Conservation (phyloP, 768 basidiomycete species). For the Cyathus striatus region DNA sequence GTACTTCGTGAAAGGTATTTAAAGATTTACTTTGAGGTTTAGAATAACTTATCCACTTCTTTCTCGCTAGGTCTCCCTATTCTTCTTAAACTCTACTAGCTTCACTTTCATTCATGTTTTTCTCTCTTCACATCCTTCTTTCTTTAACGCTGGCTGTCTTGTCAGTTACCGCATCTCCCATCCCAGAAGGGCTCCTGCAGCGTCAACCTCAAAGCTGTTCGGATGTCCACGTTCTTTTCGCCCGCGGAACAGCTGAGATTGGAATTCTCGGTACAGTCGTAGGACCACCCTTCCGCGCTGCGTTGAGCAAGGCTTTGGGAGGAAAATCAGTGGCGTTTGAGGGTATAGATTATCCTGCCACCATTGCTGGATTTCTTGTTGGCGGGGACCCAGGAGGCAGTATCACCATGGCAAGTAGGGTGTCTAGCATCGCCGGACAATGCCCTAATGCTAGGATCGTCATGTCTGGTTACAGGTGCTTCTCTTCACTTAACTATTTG, state of each 20-base stretch:
- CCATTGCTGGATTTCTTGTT: constrained; percentile 4
- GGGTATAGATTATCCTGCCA: not conserved
- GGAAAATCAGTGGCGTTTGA: not conserved
- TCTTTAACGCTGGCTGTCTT: too few relatives aligned
- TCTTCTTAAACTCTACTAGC: too few relatives aligned
- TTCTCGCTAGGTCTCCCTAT: too few relatives aligned
- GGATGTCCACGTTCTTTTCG: not conserved
- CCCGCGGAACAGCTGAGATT: not conserved
- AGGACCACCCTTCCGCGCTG: not conserved
- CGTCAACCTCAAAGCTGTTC: not conserved
- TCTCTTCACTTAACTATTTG: too few relatives aligned
- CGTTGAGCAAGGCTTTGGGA: not conserved
- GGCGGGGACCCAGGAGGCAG: constrained; percentile 10
- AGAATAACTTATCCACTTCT: too few relatives aligned
- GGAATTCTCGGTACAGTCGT: not conserved
- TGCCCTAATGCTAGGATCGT: constrained; percentile 19
- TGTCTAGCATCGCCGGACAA: constrained; percentile 7
- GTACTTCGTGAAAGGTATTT: too few relatives aligned
- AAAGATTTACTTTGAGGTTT: too few relatives aligned
- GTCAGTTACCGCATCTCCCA: too few relatives aligned
- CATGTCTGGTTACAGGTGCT: constrained; percentile 15
- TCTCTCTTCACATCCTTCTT: too few relatives aligned
- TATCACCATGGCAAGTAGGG: constrained; percentile 7
- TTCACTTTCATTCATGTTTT: too few relatives aligned
- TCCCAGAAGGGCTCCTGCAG: too few relatives aligned